Conservation (phyloP, 192 early-diverging fungal species). For the Rhizoclosmatium globosum region DNA sequence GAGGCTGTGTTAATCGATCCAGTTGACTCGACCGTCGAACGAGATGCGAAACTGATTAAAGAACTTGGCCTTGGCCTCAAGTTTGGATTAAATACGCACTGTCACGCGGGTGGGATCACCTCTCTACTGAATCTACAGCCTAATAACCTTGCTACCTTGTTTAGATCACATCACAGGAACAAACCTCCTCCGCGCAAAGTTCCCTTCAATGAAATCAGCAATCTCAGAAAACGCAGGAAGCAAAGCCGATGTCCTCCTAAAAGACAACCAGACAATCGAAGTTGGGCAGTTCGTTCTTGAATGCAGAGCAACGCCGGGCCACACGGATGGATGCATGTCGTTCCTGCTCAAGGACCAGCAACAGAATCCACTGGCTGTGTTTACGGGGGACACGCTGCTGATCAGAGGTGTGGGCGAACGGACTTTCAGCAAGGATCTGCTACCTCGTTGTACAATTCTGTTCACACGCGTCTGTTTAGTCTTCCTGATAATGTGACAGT, state of each 20-base stretch:
- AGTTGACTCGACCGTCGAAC: conserved; percentile 25
- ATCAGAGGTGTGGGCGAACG: conserved; percentile 42
- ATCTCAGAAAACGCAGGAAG: conserved; percentile 8
- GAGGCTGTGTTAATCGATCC: conserved; percentile 38
- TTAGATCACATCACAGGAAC: conserved; percentile 34
- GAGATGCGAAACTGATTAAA: conserved; percentile 17
- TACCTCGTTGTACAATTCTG: conserved; percentile 28
- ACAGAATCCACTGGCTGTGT: conserved; percentile 14
- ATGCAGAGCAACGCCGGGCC: conserved; percentile 37
- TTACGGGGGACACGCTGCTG: conserved; percentile 41
- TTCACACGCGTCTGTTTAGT: conserved; percentile 34
- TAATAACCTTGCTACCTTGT: not conserved
- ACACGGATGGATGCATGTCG: conserved; percentile 41
- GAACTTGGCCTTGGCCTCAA: conserved; percentile 31
- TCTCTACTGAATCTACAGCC: not conserved
- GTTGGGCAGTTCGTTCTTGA: conserved; percentile 28
- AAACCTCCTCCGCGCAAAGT: conserved; percentile 3
- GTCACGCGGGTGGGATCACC: conserved; percentile 30
- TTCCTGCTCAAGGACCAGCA: conserved; percentile 25
- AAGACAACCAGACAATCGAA: not conserved
- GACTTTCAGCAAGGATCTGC: conserved; percentile 43
- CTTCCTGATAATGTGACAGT: conserved; percentile 34
- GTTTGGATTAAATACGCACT: conserved; percentile 41
- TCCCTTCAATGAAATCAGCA: conserved; percentile 30
- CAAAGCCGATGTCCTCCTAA: conserved; percentile 25